Conservation (phyloP, 1,284 basidiomycete species). For the Mycosarcoma mackinlayi region DNA sequence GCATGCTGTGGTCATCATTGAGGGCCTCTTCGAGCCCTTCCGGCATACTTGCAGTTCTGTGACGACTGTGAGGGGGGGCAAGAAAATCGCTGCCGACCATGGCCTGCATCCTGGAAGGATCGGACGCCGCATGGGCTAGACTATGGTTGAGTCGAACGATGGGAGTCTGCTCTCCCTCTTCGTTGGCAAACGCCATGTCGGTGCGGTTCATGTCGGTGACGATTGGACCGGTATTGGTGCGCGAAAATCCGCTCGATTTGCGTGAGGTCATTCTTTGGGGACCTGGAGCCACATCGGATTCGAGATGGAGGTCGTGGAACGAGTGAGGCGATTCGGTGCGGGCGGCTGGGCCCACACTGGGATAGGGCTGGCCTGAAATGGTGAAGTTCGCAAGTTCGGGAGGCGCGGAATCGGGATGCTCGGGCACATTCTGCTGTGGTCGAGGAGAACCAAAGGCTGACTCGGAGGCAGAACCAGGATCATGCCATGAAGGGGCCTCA, state of each 20-base stretch:
- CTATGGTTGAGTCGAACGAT: constrained; percentile 35
- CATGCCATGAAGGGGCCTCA: constrained; percentile 42
- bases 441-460: constrained; percentile 37
- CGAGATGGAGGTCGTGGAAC: constrained; percentile 34
- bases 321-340: constrained; percentile 52
- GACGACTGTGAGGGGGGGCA: constrained; percentile 22
- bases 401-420: constrained; percentile 35
- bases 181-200: constrained; percentile 24
- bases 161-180: constrained; percentile 60
- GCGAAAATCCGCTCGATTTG: constrained; percentile 47
- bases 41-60: constrained; percentile 40
- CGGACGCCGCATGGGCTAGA: constrained; percentile 20
- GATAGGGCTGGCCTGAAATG: constrained; percentile 23
- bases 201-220: constrained; percentile 51
- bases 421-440: constrained; percentile 23
- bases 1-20: constrained; percentile 10
- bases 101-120: constrained; percentile 23
- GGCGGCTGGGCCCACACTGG: constrained; percentile 18
- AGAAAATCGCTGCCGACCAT: constrained; percentile 26
- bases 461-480: constrained; percentile 28
- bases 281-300: constrained; percentile 36
- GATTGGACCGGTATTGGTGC: constrained; percentile 51
- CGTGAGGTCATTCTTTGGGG: constrained; percentile 23
- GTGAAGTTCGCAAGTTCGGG: constrained; percentile 37
- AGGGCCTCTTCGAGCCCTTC: constrained; percentile 19